Conservation (phyloP, 1,284 basidiomycete species). For the Apiotrichum laibachii region DNA sequence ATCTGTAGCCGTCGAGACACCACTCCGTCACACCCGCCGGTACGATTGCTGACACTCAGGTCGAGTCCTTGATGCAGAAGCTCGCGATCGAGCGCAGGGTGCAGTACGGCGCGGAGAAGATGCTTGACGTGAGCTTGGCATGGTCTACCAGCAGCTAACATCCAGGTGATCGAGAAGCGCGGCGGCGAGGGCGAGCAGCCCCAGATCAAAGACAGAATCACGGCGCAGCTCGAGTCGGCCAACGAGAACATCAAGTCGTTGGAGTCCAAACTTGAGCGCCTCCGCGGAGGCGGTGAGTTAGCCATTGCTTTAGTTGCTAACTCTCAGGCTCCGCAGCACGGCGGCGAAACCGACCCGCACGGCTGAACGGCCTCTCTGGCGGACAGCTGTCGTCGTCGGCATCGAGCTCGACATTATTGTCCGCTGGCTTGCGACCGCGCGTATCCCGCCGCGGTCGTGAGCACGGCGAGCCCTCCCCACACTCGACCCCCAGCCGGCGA, state of each 20-base stretch:
- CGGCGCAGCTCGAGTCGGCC: constrained; percentile 47
- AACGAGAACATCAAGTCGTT: constrained; percentile 45
- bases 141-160: constrained; percentile 1
- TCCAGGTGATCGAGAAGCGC: constrained; percentile 44
- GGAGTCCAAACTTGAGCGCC: constrained; percentile 38
- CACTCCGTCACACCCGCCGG: too few species aligned
- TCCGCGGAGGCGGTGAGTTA: constrained; percentile 25
- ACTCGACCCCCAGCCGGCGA: constrained; percentile 16
- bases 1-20: too few species aligned
- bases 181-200: constrained; percentile 36
- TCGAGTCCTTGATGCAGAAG: constrained; percentile 51
- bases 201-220: constrained; percentile 44
- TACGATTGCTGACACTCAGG: constrained; percentile 24
- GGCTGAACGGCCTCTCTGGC: constrained; percentile 32
- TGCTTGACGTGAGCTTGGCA: constrained; percentile 53
- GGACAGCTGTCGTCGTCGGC: constrained; percentile 14
- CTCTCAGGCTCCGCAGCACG: constrained; percentile 29
- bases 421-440: constrained; percentile 31
- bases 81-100: constrained; percentile 55
- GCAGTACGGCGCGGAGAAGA: constrained; percentile 57
- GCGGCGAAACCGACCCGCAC: constrained; percentile 31
- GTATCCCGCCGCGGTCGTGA: constrained; percentile 25
- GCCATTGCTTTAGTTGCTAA: not conserved
- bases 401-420: constrained; percentile 25
- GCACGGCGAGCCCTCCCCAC: constrained; percentile 19